Conservation (phyloP, 108 stramenopile species). For the Schizochytrium sp. region DNA sequence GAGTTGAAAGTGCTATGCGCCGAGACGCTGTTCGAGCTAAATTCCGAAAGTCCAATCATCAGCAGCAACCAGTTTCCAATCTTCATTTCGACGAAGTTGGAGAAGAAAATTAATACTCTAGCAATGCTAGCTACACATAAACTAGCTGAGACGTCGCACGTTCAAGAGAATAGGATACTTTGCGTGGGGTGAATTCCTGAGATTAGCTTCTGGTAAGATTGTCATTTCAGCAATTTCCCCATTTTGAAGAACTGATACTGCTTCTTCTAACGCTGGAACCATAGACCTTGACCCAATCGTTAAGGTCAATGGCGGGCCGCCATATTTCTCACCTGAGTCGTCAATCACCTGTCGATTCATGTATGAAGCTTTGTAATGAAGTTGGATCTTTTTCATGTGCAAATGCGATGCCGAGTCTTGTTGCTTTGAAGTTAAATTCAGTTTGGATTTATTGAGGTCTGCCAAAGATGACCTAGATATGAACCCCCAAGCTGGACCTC, state of each 20-base stretch:
- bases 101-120: no score
- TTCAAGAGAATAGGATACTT: not conserved
- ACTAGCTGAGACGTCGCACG: not conserved
- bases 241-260: not conserved
- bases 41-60: not conserved
- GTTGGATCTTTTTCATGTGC: not conserved
- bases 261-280: not conserved
- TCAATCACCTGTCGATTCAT: slow-evolving; percentile 23
- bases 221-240: not conserved
- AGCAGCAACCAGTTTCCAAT: not conserved
- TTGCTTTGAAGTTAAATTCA: not conserved
- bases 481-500: slow-evolving; percentile 15
- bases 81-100: not conserved
- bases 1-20: slow-evolving; percentile 14
- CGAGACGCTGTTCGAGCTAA: not conserved
- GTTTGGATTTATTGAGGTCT: not conserved
- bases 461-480: not conserved
- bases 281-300: not conserved
- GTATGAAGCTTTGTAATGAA: not conserved
- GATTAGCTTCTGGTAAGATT: not conserved
- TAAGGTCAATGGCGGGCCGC: not conserved
- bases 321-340: slow-evolving; percentile 27
- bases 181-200: not conserved
- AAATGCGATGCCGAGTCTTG: not conserved
- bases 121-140: no score